A percentile compares a stretch with the other conserved stretches of the same genome.
Evolutionary conservation across 2,329 filamentous ascomycete species (phyloP).

Genomic region (Pseudogymnoascus sp.): DNA sequence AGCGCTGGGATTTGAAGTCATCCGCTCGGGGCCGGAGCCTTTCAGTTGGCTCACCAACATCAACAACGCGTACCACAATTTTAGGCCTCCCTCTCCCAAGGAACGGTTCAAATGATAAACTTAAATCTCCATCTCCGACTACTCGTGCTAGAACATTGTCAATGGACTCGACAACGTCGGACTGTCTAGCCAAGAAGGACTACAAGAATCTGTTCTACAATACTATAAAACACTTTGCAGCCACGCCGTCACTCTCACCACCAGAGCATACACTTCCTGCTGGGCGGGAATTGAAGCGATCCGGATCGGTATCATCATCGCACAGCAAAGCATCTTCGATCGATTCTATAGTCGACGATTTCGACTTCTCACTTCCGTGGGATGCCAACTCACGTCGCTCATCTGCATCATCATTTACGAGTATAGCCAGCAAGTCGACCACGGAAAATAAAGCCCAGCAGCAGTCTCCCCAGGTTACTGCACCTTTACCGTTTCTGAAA

Average conservation of each 20-base stretch:
- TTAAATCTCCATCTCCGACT: background rate
- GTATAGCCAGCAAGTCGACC: background rate
- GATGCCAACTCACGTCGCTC: conserved; percentile 3
- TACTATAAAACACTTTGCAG: background rate
- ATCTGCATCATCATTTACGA: background rate
- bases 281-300: background rate
- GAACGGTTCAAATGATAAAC: background rate
- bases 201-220: conserved; percentile 5
- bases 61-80: background rate
- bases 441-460: background rate
- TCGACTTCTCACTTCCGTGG: background rate
- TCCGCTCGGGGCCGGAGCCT: background rate
- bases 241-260: background rate
- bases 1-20: background rate
- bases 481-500: background rate
- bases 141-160: background rate
- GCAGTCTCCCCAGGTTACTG: background rate
- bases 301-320: background rate
- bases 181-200: background rate
- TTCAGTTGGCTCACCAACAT: background rate
- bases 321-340: conserved; percentile 2
- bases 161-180: background rate
- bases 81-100: background rate
- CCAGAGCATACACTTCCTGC: background rate
- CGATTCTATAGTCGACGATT: background rate